phyloP scores from a whole-genome alignment of 805 yeast species.

The Candida dendrica region DNA sequence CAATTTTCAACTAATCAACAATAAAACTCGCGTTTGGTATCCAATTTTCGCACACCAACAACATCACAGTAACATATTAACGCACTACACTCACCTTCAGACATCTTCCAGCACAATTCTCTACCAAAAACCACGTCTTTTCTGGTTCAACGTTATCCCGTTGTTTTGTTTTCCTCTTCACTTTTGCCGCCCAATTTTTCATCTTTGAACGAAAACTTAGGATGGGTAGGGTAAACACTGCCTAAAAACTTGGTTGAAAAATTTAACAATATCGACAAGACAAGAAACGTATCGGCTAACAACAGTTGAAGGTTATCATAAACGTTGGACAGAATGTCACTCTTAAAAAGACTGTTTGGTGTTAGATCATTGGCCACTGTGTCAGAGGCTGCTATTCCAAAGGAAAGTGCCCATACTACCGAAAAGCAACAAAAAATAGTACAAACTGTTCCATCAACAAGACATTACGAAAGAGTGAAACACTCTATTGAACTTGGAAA shows the following conservation, averaged over 20 bases:
- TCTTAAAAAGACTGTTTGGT: constrained; percentile 4
- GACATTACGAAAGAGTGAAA: constrained; percentile 23
- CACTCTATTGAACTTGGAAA: constrained; percentile 52
- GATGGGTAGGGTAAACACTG: background rate
- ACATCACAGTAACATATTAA: background rate
- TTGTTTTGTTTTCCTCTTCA: background rate
- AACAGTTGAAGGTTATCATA: too few species aligned
- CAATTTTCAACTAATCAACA: background rate
- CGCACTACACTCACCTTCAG: background rate
- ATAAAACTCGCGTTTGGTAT: background rate
- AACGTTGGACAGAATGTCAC: background rate
- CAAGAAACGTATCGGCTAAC: too few species aligned
- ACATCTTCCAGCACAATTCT: background rate
- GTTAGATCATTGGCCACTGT: constrained; percentile 25
- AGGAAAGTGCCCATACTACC: constrained; percentile 10
- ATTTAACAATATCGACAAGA: too few species aligned
- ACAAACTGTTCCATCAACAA: background rate
- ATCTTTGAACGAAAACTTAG: background rate
- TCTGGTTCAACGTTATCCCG: background rate
- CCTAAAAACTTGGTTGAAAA: too few species aligned
- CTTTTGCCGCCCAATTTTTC: background rate
- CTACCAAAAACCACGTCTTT: background rate
- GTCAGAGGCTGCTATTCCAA: constrained; percentile 5
- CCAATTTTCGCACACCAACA: background rate
- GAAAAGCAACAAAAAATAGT: constrained; percentile 4